A percentile compares a stretch with the other conserved stretches of the same genome.
Conservation (phyloP, 192 early-diverging fungal genomes). For the Haplosporangium gracile region DNA sequence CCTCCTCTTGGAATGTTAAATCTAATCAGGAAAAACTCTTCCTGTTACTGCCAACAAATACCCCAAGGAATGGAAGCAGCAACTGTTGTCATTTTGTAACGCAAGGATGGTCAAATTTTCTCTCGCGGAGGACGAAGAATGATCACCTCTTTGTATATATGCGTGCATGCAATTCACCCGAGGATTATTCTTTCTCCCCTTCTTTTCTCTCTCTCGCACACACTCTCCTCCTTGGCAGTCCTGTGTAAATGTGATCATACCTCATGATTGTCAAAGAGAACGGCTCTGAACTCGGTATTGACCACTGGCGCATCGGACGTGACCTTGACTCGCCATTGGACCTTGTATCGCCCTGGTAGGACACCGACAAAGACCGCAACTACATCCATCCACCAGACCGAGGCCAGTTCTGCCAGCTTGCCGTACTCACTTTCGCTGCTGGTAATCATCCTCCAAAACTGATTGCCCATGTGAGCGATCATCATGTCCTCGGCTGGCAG, state of each 20-base stretch:
- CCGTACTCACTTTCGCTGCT: conserved; percentile 26
- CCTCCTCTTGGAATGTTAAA: no score
- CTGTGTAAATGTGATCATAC: not conserved
- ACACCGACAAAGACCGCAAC: conserved; percentile 17
- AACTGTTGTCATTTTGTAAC: no score
- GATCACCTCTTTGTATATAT: no score
- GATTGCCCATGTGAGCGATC: conserved; percentile 43
- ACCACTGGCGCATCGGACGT: conserved; percentile 46
- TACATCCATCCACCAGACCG: conserved; percentile 55
- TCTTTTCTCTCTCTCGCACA: not conserved
- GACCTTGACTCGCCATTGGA: conserved; percentile 43
- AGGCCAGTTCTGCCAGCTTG: conserved; percentile 38
- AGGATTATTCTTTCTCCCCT: not conserved
- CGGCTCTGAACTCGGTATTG: conserved; percentile 42
- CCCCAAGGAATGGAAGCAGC: no score
- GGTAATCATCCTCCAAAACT: conserved; percentile 43
- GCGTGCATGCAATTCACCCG: no score
- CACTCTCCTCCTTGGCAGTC: not conserved
- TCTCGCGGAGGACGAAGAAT: no score
- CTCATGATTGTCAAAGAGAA: conserved; percentile 37
- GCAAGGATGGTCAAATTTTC: no score
- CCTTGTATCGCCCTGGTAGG: conserved; percentile 45
- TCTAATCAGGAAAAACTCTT: no score
- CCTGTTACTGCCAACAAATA: no score
- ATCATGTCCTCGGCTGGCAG: conserved; percentile 34